Conservation (phyloP, 306 rosid genomes). For the Vigna unguiculata region DNA sequence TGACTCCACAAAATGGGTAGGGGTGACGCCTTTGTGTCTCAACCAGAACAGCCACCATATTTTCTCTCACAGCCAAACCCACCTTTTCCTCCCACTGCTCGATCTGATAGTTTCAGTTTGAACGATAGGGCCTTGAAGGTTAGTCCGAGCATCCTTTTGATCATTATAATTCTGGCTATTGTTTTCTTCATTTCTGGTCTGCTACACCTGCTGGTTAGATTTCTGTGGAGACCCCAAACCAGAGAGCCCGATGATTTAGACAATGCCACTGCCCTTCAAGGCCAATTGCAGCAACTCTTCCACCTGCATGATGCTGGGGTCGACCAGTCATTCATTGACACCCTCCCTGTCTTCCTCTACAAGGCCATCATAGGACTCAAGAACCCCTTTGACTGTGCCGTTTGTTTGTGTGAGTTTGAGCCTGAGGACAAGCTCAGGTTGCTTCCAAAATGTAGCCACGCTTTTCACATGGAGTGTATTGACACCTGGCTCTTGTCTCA, state of each 20-base stretch:
- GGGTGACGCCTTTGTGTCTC: conserved; percentile 41
- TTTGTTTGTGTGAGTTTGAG: conserved; percentile 93
- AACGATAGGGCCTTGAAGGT: conserved; percentile 59
- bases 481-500: conserved; percentile 97
- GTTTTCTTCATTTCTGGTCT: conserved; percentile 92
- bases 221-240: conserved; percentile 65
- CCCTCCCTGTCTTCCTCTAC: conserved; percentile 85
- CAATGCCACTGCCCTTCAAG: conserved; percentile 84
- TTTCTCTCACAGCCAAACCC: conserved; percentile 49
- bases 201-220: conserved; percentile 90
- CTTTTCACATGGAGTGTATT: conserved; percentile 91
- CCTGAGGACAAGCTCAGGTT: conserved; percentile 83
- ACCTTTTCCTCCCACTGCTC: conserved; percentile 42
- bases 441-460: conserved; percentile 94
- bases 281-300: conserved; percentile 92
- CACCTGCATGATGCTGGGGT: conserved; percentile 97
- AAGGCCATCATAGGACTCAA: conserved; percentile 83
- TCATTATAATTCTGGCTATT: conserved; percentile 79
- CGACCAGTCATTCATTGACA: conserved; percentile 90
- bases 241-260: conserved; percentile 73
- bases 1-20: conserved; percentile 50
- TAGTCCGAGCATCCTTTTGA: conserved; percentile 77
- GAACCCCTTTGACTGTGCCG: conserved; percentile 94
- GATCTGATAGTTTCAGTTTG: conserved; percentile 58
- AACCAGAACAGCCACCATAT: conserved; percentile 52